Evolutionary conservation across 805 yeast species (phyloP), one percentile per base, ranked within the genome.

Genomic region (Wickerhamiella qilinensis): DNA sequence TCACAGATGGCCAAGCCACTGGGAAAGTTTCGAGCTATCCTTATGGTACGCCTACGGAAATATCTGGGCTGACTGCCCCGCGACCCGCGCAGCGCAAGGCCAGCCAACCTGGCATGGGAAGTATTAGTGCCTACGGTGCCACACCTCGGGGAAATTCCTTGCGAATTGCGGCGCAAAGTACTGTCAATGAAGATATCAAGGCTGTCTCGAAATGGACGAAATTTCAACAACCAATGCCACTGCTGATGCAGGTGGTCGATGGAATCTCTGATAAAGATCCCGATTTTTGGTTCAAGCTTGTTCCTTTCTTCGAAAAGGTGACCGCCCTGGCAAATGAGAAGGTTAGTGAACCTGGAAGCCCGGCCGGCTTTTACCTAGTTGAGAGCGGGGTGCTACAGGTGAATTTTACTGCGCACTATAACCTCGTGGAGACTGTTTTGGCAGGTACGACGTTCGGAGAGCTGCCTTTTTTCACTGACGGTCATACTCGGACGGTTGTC

Each of bases 391-490:
- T 34, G 7, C 32, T 42, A 15, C 38, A 37, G 19, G 30, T 24
- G 17, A 37, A 30, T 21, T 33, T 30, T 32, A 7, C n/a, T 2
- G 38, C 22, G 30, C 35, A 3, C 72, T 65, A 42, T 67, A 45
- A 49, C 39, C 38, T 73, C 54, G 54, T 60, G 55, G 60, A 64
- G 62, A 52, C 65, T 15, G 73, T 79, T 25, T 65, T 81, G 38
- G 84, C 91, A 3, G 69, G 79, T 42, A 78, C 88, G 0, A 71
- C 81, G 1, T 77, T 78, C 55, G 91, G 93, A 2, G 84, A 79
- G 41, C 48, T 59, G n/a, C 58, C 60, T 2, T 60, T 59, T 37
- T 57, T 58, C 40, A 45, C 56, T 15, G 59, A 58, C 9, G 51
- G 62, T 1, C 54, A 56, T 9, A 60, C 66, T 33, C 61, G 73